Conservation (phyloP, 139 green algal species). For the Tetraselmis chui region DNA sequence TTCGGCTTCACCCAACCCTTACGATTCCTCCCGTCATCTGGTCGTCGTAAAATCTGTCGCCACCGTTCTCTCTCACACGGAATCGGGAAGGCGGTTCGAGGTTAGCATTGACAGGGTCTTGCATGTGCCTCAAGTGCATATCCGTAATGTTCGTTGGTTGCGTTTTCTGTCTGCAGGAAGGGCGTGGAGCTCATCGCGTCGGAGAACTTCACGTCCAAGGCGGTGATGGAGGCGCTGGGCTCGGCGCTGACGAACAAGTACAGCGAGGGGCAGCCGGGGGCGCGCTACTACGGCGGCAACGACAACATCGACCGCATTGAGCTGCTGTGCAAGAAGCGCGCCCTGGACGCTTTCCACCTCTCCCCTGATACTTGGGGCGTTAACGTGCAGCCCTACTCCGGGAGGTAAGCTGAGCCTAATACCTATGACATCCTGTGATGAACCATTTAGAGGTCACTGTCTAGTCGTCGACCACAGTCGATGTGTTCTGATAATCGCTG, state of each 20-base stretch:
- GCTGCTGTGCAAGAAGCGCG: conserved; percentile 64
- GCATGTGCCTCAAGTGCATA: too few relatives aligned
- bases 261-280: conserved; percentile 86
- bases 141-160: too few relatives aligned
- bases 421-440: too few relatives aligned
- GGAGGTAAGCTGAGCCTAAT: conserved; percentile 39
- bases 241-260: conserved; percentile 99
- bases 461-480: too few relatives aligned
- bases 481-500: too few relatives aligned
- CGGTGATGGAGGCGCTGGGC: conserved; percentile 92
- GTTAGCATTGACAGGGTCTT: too few relatives aligned
- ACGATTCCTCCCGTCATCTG: too few relatives aligned
- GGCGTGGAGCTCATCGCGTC: conserved; percentile 97
- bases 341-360: conserved; percentile 67
- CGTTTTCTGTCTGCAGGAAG: conserved; percentile 62
- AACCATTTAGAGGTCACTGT: too few relatives aligned
- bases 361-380: conserved; percentile 63
- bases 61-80: too few relatives aligned
- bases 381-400: conserved; percentile 85
- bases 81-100: too few relatives aligned
- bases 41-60: too few relatives aligned
- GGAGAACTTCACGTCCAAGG: conserved; percentile 93
- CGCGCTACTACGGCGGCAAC: conserved; percentile 96
- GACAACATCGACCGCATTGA: conserved; percentile 83
- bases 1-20: too few relatives aligned